Evolutionary conservation across 768 basidiomycete species (phyloP), one percentile per base, ranked within the genome.

Genomic region (Psilocybe sp.): DNA sequence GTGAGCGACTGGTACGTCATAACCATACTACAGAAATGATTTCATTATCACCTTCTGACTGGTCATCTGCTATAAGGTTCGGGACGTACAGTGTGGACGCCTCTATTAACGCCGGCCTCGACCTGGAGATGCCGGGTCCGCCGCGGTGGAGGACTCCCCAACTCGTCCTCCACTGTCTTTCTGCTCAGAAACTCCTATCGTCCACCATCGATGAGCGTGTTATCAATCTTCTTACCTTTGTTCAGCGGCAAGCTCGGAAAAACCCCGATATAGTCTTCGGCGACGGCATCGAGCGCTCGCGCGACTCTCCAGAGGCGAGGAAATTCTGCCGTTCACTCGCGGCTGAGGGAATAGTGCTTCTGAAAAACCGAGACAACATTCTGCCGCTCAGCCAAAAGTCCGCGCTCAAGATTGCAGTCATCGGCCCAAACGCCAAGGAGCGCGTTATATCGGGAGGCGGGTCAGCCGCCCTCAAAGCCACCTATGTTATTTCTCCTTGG

Each of bases 61-160:
- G 34, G 33, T 40, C 36, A 49, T 10, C 31, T 23, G 5, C 46
- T 33, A 42, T 16, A 47, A 86, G 85, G 86, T 82, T 80, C 57
- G 89, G 89, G 13, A 77, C 81, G 1, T 89, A 90, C 60, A 78
- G 84, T 19, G 75, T 85, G n/a, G 82, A 84, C 53, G 73, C 78
- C 49, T 66, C 79, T 10, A 68, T 89, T 46, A 89, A 89, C 58
- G 86, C 87, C 12, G 87, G 88, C 4, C 69, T 90, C 20, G 85
- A 89, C 60, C 76, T 91, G 31, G 86, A 89, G 65, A 89, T 87
- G 86, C 86, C 86, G 2, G 87, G 88, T 2, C 76, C 78, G 15
- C 79, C 83, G 50, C 81, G 85, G 38, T 88, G 85, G 87, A 76
- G 88, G 46, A 80, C 74, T 0, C 69, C 61, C 13, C 47, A 61